Evolutionary conservation across 805 yeast species (phyloP), one percentile per base, ranked within the genome.

Genomic region (Ascoidea tarda): DNA sequence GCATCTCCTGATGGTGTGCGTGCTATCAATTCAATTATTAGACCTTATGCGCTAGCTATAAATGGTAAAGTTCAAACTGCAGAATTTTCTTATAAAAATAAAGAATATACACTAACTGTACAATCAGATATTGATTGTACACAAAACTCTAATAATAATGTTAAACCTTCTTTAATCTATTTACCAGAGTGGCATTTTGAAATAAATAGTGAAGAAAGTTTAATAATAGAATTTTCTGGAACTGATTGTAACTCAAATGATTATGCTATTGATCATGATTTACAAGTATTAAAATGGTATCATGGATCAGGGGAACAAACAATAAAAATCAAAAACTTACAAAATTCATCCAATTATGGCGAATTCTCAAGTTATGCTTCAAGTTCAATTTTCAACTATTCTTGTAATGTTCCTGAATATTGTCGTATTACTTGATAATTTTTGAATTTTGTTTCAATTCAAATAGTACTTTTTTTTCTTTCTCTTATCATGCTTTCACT

Each of bases 151-250:
- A 38, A 38, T 38, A 14, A 38, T 38, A 38, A 38, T 4, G 14
- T 4, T 38, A 56, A 60, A 4, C 81, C 88, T 2, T 82, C 91
- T 0, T 65, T 75, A 49, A 75, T 90, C 1, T 85, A 72, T 60
- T 60, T 88, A 32, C 97, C 97, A 0, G 71, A 70, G 32, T 75
- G 80, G 72, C 96, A 90, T 63, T 89, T 76, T 71, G 79, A 67
- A 49, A 62, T 65, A 49, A 78, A 71, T 53, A 73, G 69, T 54
- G 52, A 44, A 6, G 8, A 42, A 16, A 52, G 44, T 31, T 49
- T 46, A 4, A 6, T 46, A 12, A 69, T 73, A 10, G 74, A 72
- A 14, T 72, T 86, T 6, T 69, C 68, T 16, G 68, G 79, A 12
- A 71, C 80, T 4, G 68, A 79, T 1, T 95, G 95, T 0, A 62